Conservation (phyloP, 768 basidiomycete genomes). For the Agaricus bisporus region DNA sequence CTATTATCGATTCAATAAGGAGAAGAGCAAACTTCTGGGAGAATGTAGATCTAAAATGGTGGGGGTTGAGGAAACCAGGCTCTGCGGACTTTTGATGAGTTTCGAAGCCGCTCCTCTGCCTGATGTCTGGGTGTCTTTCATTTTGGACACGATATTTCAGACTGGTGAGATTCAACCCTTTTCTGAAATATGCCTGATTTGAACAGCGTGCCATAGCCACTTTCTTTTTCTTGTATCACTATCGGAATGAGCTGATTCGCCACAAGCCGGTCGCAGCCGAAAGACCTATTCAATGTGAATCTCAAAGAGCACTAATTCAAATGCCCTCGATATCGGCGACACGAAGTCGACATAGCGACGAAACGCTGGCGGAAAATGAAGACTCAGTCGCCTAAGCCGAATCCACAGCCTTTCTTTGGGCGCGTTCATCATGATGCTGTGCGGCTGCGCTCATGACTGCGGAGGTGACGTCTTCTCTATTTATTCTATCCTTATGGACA, state of each 20-base stretch:
- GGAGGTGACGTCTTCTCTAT: not conserved
- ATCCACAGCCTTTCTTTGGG: no score
- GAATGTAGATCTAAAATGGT: not conserved
- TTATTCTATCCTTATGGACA: not conserved
- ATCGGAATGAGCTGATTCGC: not conserved
- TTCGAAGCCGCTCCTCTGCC: constrained; percentile 1
- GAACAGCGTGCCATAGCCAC: not conserved
- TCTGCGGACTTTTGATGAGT: not conserved
- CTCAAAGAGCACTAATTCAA: not conserved
- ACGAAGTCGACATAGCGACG: not conserved
- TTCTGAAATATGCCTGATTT: not conserved
- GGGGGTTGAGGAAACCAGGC: not conserved
- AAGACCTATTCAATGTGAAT: not conserved
- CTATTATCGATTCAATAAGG: not conserved
- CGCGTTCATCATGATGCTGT: not conserved
- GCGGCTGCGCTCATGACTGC: not conserved
- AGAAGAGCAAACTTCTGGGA: not conserved
- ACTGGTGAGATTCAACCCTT: not conserved
- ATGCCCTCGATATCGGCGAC: not conserved
- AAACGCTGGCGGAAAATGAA: no score
- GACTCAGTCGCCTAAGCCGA: no score
- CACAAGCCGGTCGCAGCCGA: not conserved
- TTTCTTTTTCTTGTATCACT: constrained; percentile 2
- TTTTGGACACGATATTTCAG: not conserved
- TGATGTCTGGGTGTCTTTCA: constrained; percentile 5